These are phyloP conservation scores for Penicillium sp. DNA, from an alignment of 2,329 filamentous ascomycete genomes.

Conservation along the genomic window DNA sequence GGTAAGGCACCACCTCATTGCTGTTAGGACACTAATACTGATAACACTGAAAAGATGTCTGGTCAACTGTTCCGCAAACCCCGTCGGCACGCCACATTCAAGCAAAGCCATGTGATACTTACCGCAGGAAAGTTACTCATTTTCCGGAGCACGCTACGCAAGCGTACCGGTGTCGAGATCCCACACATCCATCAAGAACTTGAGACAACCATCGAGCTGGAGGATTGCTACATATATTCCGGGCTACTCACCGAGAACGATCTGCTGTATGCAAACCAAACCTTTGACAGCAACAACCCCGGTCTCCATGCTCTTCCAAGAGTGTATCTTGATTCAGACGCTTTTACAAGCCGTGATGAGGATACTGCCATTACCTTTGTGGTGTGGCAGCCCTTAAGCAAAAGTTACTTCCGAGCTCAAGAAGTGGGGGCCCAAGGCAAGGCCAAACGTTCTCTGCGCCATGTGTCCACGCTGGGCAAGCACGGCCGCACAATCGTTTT, in stretches of 20 bases:
- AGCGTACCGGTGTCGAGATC: constrained; percentile 56
- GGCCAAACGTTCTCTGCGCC: constrained; percentile 52
- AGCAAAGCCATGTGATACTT: constrained; percentile 62
- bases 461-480: constrained; percentile 62
- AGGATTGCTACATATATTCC: constrained; percentile 67
- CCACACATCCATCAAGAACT: constrained; percentile 64
- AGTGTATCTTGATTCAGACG: constrained; percentile 59
- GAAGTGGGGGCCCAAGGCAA: constrained; percentile 42
- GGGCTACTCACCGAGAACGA: constrained; percentile 65
- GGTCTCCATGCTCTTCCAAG: constrained; percentile 61
- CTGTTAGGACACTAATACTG: neutral
- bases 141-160: constrained; percentile 62
- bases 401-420: constrained; percentile 56
- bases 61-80: constrained; percentile 66
- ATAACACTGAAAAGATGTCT: constrained; percentile 49
- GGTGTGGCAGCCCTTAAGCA: constrained; percentile 63
- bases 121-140: constrained; percentile 62
- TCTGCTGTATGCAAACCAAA: constrained; percentile 64
- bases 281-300: constrained; percentile 64
- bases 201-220: constrained; percentile 60
- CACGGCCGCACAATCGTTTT: constrained; percentile 67
- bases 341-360: constrained; percentile 64
- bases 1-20: constrained; percentile 27
- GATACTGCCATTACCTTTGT: constrained; percentile 69
- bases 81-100: constrained; percentile 63